phyloP scores from a whole-genome alignment of 2,329 filamentous ascomycete genomes.

The Amauroascus verrucosus region DNA sequence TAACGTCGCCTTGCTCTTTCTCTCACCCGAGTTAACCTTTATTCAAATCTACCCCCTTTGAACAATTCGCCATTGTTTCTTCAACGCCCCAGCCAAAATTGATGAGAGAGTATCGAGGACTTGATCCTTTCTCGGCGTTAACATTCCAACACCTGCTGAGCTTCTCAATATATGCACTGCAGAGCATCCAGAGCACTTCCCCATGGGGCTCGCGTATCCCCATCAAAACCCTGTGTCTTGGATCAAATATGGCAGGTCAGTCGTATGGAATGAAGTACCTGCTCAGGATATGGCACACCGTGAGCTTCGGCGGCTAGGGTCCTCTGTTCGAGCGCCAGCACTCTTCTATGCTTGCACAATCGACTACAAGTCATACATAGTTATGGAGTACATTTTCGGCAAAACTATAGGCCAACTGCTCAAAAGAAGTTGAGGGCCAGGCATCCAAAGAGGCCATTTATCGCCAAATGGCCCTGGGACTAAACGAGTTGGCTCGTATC shows the following conservation, averaged over 20 bases:
- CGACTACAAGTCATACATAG: slow-evolving; percentile 6
- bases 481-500: slow-evolving; percentile 18
- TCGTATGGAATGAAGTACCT: neutral
- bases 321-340: slow-evolving; percentile 3
- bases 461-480: slow-evolving; percentile 13
- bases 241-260: slow-evolving; percentile 6
- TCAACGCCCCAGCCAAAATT: neutral
- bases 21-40: too few species aligned
- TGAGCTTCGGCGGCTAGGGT: slow-evolving; percentile 6
- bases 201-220: slow-evolving; percentile 3
- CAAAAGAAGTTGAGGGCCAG: slow-evolving; percentile 12
- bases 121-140: neutral
- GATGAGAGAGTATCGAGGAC: neutral
- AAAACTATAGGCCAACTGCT: slow-evolving; percentile 5
- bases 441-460: slow-evolving; percentile 12
- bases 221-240: neutral
- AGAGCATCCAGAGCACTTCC: neutral
- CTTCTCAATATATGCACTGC: slow-evolving; percentile 1
- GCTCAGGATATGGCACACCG: slow-evolving; percentile 4
- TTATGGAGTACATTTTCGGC: slow-evolving; percentile 12
- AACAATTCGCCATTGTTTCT: too few species aligned
- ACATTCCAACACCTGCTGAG: slow-evolving; percentile 3
- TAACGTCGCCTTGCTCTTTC: too few species aligned
- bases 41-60: too few species aligned
- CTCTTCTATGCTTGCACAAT: slow-evolving; percentile 9